Evolutionary conservation across 2,329 filamentous ascomycete species (phyloP).

Genomic region (Fusarium duplospermum): DNA sequence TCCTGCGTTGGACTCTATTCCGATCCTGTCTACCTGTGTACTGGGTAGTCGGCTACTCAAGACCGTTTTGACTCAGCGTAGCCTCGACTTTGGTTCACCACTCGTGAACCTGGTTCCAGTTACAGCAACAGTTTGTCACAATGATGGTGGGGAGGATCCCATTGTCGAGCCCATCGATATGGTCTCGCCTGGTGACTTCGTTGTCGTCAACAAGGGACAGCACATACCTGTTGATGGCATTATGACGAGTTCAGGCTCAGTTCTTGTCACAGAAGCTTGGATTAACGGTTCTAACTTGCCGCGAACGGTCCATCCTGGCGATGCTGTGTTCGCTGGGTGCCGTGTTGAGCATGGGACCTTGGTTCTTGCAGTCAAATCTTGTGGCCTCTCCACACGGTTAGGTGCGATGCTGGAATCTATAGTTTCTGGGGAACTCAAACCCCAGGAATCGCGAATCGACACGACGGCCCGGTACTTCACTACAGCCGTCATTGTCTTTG

Average conservation of each 20-base stretch:
- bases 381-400: background rate
- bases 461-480: background rate
- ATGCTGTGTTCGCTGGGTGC: background rate
- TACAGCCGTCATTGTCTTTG: background rate
- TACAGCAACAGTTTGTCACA: background rate
- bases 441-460: background rate
- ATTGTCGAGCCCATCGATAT: background rate
- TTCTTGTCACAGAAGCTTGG: background rate
- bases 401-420: background rate
- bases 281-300: background rate
- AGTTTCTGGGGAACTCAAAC: background rate
- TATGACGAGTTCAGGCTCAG: background rate
- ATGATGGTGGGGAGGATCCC: background rate
- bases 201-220: background rate
- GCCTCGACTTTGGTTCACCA: background rate
- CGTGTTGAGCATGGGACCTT: background rate
- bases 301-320: background rate
- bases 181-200: background rate
- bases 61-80: background rate
- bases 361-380: background rate
- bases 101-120: background rate
- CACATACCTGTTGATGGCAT: background rate
- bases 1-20: background rate
- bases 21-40: background rate
- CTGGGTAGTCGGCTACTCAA: background rate